These are phyloP conservation scores for Cryptococcus amylolentus DNA, from an alignment of 1,284 basidiomycete genomes.

Conservation along the genomic window DNA sequence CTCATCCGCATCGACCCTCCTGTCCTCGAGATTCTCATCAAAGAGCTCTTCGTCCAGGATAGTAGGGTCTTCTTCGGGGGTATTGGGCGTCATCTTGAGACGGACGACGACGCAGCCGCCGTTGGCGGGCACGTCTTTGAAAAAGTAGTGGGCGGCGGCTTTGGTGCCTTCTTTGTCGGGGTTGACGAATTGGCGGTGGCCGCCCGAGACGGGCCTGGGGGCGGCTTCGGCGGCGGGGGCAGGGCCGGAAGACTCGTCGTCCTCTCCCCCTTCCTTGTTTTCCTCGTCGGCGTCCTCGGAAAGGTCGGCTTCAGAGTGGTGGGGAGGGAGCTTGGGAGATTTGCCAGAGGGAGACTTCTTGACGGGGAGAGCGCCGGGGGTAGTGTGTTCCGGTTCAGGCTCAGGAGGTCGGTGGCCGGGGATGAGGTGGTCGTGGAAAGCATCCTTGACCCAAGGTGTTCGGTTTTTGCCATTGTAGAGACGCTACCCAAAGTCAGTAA, in stretches of 20 bases:
- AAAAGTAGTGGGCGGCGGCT: constrained; percentile 84
- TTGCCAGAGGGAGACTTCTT: constrained; percentile 23
- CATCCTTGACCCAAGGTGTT: constrained; percentile 86
- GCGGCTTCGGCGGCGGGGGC: constrained; percentile 50
- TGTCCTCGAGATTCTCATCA: constrained; percentile 82
- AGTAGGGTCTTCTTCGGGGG: constrained; percentile 68
- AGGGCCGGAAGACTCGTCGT: constrained; percentile 56
- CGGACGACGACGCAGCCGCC: constrained; percentile 95
- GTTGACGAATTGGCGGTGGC: constrained; percentile 65
- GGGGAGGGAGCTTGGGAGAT: constrained; percentile 27
- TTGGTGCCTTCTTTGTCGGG: constrained; percentile 87
- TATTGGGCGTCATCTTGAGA: constrained; percentile 80
- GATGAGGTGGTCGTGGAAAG: constrained; percentile 97
- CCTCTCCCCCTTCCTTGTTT: constrained; percentile 8
- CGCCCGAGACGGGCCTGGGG: constrained; percentile 31
- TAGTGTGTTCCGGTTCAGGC: constrained; percentile 29
- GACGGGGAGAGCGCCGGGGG: constrained; percentile 18
- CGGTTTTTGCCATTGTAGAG: constrained; percentile 84
- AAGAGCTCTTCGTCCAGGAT: constrained; percentile 86
- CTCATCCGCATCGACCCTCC: constrained; percentile 88
- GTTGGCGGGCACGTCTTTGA: constrained; percentile 77
- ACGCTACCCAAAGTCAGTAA: constrained; percentile 48
- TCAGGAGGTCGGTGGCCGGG: constrained; percentile 67
- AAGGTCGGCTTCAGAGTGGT: constrained; percentile 17
- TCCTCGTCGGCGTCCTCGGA: constrained; percentile 30